Percentiles rank a stretch among this genome's conserved stretches.
phyloP scores from a whole-genome alignment of 129 eudicot genomes.

The Chrysanthemum seticuspe region DNA sequence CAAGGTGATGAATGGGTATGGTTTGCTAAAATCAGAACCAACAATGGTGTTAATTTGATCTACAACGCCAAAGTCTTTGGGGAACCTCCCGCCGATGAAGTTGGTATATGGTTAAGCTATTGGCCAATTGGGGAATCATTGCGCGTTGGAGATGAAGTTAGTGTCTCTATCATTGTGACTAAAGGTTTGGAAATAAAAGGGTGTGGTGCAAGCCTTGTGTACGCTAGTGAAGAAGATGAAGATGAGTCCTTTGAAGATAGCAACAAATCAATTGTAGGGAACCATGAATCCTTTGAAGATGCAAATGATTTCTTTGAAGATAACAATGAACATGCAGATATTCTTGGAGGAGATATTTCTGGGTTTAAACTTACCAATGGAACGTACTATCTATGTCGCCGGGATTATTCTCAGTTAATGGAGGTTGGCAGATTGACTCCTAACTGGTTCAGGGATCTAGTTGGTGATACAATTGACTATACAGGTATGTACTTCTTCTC shows the following conservation, averaged over 20 bases:
- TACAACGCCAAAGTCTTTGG: conserved; percentile 31
- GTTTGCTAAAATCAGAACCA: conserved; percentile 19
- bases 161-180: not conserved
- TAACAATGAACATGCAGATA: no score
- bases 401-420: conserved; percentile 5
- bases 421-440: conserved; percentile 10
- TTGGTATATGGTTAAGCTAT: conserved; percentile 25
- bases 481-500: conserved; percentile 1
- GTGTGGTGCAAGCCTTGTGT: conserved; percentile 4
- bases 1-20: conserved; percentile 12
- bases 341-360: no score
- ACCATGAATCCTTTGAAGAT: no score
- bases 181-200: not conserved
- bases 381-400: conserved; percentile 26
- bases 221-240: not conserved
- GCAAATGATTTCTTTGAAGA: no score
- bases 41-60: conserved; percentile 11
- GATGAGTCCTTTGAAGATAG: not conserved
- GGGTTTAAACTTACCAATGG: not conserved
- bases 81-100: conserved; percentile 1
- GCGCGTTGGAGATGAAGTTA: not conserved
- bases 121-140: conserved; percentile 22
- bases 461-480: conserved; percentile 11
- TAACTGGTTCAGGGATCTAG: conserved; percentile 10
- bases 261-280: not conserved